Evolutionary conservation across 2,329 filamentous ascomycete species (phyloP).

Genomic region (Didymella sp.): DNA sequence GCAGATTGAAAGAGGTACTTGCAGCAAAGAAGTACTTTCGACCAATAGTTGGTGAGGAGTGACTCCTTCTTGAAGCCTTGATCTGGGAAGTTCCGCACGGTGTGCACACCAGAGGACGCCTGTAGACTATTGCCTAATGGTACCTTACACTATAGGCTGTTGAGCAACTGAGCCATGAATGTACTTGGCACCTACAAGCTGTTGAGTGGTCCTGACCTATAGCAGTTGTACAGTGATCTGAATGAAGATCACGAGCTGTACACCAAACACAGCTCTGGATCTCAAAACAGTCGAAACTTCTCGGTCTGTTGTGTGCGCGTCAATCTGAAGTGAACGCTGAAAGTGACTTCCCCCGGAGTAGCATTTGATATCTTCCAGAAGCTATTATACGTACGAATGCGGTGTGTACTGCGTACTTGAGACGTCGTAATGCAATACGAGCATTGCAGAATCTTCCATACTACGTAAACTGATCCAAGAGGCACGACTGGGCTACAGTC

Average conservation of each 20-base stretch:
- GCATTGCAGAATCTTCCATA: background rate
- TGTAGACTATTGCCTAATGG: background rate
- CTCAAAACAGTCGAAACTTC: background rate
- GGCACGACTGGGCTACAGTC: slow-evolving; percentile 11
- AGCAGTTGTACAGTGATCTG: background rate
- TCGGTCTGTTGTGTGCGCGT: background rate
- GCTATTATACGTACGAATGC: background rate
- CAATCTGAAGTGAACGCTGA: background rate
- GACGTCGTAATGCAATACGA: background rate
- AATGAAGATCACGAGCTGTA: background rate
- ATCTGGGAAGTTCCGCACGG: background rate
- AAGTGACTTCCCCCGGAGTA: background rate
- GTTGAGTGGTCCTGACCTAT: background rate
- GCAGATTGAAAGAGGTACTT: too few species aligned
- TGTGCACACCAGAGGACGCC: too few species aligned
- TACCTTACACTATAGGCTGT: background rate
- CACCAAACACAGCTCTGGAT: background rate
- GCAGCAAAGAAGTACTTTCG: background rate
- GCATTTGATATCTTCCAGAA: background rate
- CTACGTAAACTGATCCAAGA: background rate
- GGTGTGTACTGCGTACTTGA: background rate
- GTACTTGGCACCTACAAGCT: background rate
- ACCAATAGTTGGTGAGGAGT: background rate
- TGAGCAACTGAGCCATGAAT: background rate
- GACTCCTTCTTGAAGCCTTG: background rate